Evolutionary conservation across 345 rosid species (phyloP).

Genomic region (Rhizophora apiculata): DNA sequence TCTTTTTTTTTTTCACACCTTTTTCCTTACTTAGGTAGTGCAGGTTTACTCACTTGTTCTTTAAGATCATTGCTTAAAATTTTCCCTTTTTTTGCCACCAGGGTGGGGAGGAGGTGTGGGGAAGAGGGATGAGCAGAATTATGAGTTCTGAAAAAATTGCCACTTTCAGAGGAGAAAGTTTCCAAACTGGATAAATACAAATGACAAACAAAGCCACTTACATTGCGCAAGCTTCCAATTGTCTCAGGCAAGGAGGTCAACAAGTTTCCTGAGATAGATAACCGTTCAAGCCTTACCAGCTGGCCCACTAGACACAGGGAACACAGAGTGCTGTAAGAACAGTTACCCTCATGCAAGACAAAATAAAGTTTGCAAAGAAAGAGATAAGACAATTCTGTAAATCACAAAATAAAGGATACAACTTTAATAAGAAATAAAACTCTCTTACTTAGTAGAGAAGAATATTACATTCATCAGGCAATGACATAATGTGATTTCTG

Average conservation of each 20-base stretch:
- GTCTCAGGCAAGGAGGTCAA: slow-evolving; percentile 75
- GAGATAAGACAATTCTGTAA: slow-evolving; percentile 19
- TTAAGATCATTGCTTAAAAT: no score
- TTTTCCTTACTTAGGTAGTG: background rate
- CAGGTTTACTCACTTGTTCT: no score
- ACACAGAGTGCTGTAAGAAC: slow-evolving; percentile 11
- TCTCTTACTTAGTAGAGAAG: slow-evolving; percentile 35
- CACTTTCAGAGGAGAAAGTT: background rate
- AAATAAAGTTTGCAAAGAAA: slow-evolving; percentile 12
- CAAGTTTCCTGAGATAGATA: slow-evolving; percentile 76
- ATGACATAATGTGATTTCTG: slow-evolving; percentile 64
- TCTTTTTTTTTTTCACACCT: background rate
- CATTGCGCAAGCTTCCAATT: slow-evolving; percentile 92
- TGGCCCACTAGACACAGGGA: slow-evolving; percentile 67
- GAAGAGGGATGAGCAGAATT: no score
- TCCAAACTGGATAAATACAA: no score
- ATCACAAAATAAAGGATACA: slow-evolving; percentile 9
- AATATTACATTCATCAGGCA: slow-evolving; percentile 91
- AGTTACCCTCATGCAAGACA: background rate
- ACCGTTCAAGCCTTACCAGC: slow-evolving; percentile 77
- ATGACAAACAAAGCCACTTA: slow-evolving; percentile 35
- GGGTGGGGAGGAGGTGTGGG: no score
- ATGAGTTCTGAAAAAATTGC: no score
- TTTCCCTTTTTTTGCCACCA: no score
- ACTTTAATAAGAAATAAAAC: slow-evolving; percentile 2